Evolutionary conservation across 1,139 yeast species (phyloP).

Genomic region (Saccharomycopsis crataegensis): DNA sequence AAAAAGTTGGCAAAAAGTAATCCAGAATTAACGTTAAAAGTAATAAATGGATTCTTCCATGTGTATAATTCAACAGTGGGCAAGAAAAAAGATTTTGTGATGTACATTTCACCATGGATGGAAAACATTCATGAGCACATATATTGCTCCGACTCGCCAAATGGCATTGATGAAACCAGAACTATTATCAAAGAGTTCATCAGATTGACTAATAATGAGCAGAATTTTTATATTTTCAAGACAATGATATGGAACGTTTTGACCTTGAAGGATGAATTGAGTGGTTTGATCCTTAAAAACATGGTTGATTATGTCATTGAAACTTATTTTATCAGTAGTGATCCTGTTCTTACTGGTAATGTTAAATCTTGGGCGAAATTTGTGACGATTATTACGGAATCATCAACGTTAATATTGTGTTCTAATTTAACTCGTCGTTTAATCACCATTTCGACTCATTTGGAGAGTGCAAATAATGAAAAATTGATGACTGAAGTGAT

Average conservation of each 20-base stretch:
- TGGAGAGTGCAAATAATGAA: constrained; percentile 34
- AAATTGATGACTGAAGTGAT: constrained; percentile 56
- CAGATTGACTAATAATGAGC: constrained; percentile 40
- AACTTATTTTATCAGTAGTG: constrained; percentile 56
- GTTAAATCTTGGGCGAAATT: constrained; percentile 52
- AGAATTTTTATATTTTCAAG: constrained; percentile 40
- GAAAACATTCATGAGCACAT: constrained; percentile 55
- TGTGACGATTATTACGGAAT: constrained; percentile 51
- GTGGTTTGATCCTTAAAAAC: constrained; percentile 61
- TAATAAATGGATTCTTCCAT: constrained; percentile 53
- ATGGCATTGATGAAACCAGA: constrained; percentile 56
- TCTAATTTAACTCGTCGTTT: constrained; percentile 54
- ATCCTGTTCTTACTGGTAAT: too few relatives aligned
- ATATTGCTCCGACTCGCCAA: constrained; percentile 42
- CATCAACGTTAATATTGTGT: constrained; percentile 68
- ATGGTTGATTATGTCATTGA: constrained; percentile 68
- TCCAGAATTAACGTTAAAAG: constrained; percentile 57
- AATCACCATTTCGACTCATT: constrained; percentile 39
- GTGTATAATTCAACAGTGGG: constrained; percentile 34
- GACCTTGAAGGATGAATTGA: constrained; percentile 53
- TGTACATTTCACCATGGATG: constrained; percentile 70
- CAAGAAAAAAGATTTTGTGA: constrained; percentile 31
- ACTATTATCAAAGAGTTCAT: constrained; percentile 59
- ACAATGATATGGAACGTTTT: constrained; percentile 66
- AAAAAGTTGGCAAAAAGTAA: constrained; percentile 44